Base-by-base conservation (phyloP, 129 eudicot species). In the Flaveria bidentis region DNA sequence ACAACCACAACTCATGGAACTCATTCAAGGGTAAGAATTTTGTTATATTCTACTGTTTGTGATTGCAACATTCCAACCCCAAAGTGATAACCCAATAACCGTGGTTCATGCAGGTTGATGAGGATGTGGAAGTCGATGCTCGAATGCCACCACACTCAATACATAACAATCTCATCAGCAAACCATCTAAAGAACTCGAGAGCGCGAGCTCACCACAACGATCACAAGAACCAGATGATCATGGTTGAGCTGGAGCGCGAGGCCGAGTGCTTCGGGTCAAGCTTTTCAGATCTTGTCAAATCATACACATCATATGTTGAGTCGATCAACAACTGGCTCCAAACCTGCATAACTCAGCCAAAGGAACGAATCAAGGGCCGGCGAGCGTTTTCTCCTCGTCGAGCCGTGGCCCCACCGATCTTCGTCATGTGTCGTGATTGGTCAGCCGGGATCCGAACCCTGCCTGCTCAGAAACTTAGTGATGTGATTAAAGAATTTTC, bases 111-210 rank as follows among this genome's bases (percentile, higher is more conserved):
- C 92, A 93, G 98, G 72, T 82, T 90, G 52, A 84, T 85, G 69
- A 77, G 87, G 62, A 93, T 93, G 98, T 93, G 98, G 98, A 90
- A 90, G 66, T 81, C 91, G 7, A 93, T 93, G 97, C 91, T 90
- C 10, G 96, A 90, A 73, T 90, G 97, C 79, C 97, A 93, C 76
- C 97, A 87, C 18, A 76, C 91, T 1, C 98, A 93, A 72, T 85
- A 90, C 85, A 85, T 85, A 79, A 85, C 89, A 3, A 86, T 90
- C 78, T 86, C 98, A 33, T 66, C 85, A 39, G 92, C 98, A 1
- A 84, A 87, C 84, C 91, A 87, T 83, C 76, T 88, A 15, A 86
- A 79, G 56, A 55, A 53, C 45, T 79, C 72, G 76, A 80, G 80
- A 9, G 44, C 76, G 1, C 62, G 39, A 18, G 78, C 76, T 0